Evolutionary conservation across 305 asterid species (phyloP), one percentile per base, ranked within the genome.

Genomic region (Fraxinus greggii): DNA sequence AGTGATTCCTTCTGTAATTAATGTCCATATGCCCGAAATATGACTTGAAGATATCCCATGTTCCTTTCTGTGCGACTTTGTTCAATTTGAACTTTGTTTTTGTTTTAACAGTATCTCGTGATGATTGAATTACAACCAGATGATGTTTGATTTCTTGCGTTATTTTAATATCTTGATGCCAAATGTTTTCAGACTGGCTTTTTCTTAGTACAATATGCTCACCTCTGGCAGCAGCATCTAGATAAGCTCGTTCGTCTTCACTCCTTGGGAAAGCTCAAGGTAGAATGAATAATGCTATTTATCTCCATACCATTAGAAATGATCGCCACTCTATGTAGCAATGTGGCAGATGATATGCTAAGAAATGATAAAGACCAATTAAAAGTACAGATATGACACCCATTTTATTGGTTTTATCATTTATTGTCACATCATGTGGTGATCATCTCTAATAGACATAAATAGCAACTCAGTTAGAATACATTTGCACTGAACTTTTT

Each of bases 161-260:
- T 69, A 15, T 28, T 67, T 36, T 78, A 73, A 51, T 51, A 23
- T 5, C 61, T 51, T 17, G 61, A 51, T 51, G 61, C 23, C 23
- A 1, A 51, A 51, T 51, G 23, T 51, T 51, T 51, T 17, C 61
- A 51, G 61, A 5, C 61, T 51, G 98, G 98, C 35, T 96, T 96
- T 86, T 94, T 92, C 90, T 88, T 96, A 83, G 91, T 92, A 78
- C 99, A 96, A 82, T 94, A 94, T 88, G 91, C 94, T 76, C 91
- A 86, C 45, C 86, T 91, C 29, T 96, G 98, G 98, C 98, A 94
- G 91, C 89, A 90, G 86, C 98, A 96, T 88, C 86, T 96, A 63
- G 93, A 94, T 79, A 94, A 87, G 92, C 89, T 94, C 63, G 88
- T 92, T 80, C 85, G 83, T 72, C 95, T 91, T 76, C 89, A 89